Conservation (phyloP, 306 rosid species). For the Cercis canadensis region DNA sequence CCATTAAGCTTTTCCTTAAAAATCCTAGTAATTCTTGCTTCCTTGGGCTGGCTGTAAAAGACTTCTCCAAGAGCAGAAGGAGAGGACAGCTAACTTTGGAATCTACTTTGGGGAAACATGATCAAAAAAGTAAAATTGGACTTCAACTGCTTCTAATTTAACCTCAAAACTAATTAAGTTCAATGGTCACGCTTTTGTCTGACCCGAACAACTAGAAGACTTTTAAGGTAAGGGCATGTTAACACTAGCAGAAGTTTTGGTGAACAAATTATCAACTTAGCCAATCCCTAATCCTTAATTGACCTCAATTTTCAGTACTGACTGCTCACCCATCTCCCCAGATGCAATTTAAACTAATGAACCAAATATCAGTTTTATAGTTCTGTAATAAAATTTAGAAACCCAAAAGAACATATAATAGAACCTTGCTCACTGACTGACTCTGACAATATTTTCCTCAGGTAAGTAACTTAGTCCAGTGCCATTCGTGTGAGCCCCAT, state of each 20-base stretch:
- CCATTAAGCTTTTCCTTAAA: background rate
- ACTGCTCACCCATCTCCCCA: conserved; percentile 15
- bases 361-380: conserved; percentile 10
- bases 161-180: background rate
- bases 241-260: background rate
- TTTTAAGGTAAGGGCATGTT: background rate
- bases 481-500: conserved; percentile 45
- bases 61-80: background rate
- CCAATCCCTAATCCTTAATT: conserved; percentile 22
- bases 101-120: background rate
- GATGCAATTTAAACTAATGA: conserved; percentile 23
- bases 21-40: background rate
- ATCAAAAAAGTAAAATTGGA: background rate
- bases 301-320: conserved; percentile 24
- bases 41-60: background rate
- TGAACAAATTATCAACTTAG: conserved; percentile 15
- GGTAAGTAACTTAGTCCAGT: conserved; percentile 59
- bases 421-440: conserved; percentile 52
- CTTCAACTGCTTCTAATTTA: background rate
- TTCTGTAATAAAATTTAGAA: conserved; percentile 23
- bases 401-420: conserved; percentile 29
- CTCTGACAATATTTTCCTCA: conserved; percentile 50
- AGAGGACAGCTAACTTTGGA: background rate
- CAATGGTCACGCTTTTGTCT: conserved; percentile 11
- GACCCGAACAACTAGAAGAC: background rate